Base-by-base conservation (phyloP, 805 yeast genomes). In the Dipodascus albidus region DNA sequence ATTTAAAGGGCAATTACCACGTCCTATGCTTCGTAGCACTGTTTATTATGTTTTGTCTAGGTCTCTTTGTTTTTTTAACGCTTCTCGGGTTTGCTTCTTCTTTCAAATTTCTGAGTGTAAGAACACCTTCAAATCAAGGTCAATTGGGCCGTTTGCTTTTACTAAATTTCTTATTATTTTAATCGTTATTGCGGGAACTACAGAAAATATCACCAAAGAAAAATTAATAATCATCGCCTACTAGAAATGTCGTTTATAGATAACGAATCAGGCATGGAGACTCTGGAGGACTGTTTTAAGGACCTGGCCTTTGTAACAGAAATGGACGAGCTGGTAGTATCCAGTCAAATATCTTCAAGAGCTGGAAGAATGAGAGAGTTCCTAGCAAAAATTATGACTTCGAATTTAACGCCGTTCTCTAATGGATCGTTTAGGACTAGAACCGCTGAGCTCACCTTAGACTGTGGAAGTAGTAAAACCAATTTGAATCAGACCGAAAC, bases 281-380 rank as follows among this genome's bases (percentile, higher is more conserved):
- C 33, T 4, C 15, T 38, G 17, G 44, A 38, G 44, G 44, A 38
- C 9, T n/a, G 44, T 19, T 38, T 38, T 14, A 38, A 17, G n/a
- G 44, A 38, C n/a, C 20, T 38, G n/a, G 44, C 44, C n/a, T 38
- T 38, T 38, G 44, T 38, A 8, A 38, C 44, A 3, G 44, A 38
- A 6, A 38, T 38, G 44, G 44, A 38, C n/a, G 44, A 38, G 3
- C 9, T 38, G 20, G 44, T 14, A 38, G 44, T 14, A 19, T 38
- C 44, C 17, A 38, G 44, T 38, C 44, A 38, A 17, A 4, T 38
- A 4, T 38, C 44, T 8, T 38, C 44, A 38, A 38, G 44, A 38
- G 44, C 44, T 11, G 44, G 44, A n/a, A 38, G 44, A 38, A 38
- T 38, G 44, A 14, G 44, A 38, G 44, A 38, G 20, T 38, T 38